Evolutionary conservation across 1,139 yeast genomes (phyloP).

Genomic region (Candida labiduridarum): DNA sequence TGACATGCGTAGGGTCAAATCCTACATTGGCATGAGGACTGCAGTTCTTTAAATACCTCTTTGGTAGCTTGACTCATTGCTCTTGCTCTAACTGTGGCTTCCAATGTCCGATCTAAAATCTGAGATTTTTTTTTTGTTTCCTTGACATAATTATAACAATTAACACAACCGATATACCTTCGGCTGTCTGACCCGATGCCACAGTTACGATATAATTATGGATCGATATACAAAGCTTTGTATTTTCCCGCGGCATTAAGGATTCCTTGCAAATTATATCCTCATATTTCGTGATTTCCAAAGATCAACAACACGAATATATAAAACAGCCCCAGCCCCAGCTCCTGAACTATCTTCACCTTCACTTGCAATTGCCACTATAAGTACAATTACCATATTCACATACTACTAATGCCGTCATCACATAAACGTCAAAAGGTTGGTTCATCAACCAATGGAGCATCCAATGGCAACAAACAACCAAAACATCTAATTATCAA

Average conservation of each 20-base stretch:
- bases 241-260: background rate
- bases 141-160: background rate
- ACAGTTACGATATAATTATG: background rate
- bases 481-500: constrained; percentile 29
- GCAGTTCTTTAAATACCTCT: too few relatives aligned
- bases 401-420: background rate
- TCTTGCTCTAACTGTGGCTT: background rate
- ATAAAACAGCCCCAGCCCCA: too few relatives aligned
- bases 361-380: background rate
- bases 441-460: background rate
- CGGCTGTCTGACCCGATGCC: constrained; percentile 1
- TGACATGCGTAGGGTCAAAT: too few relatives aligned
- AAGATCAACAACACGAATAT: background rate
- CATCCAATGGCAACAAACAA: background rate
- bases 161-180: background rate
- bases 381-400: too few relatives aligned
- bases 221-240: background rate
- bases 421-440: constrained; percentile 17
- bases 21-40: too few relatives aligned
- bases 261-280: background rate
- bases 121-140: background rate
- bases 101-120: background rate
- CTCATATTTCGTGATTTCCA: background rate
- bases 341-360: too few relatives aligned
- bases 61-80: too few relatives aligned